Evolutionary conservation across 129 eudicot species (phyloP).

Genomic region (Dittrichia graveolens): DNA sequence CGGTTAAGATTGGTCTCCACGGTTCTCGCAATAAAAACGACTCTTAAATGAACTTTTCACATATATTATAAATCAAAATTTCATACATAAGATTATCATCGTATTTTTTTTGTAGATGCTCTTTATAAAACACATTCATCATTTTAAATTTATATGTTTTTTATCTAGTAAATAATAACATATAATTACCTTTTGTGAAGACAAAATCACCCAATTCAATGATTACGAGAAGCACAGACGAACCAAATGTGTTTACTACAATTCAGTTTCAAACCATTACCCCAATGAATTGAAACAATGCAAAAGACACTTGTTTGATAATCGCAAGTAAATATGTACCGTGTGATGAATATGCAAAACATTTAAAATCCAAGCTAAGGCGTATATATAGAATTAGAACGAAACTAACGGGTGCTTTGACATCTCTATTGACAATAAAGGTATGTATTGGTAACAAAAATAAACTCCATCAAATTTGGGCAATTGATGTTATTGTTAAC

Average conservation of each 20-base stretch:
- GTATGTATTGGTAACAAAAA: too few species aligned
- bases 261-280: constrained; percentile 57
- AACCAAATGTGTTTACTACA: constrained; percentile 58
- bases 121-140: too few species aligned
- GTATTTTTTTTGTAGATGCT: too few species aligned
- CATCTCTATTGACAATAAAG: neutral
- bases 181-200: constrained; percentile 39
- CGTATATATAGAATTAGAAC: neutral
- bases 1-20: too few species aligned
- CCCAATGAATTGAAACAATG: constrained; percentile 51
- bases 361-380: constrained; percentile 1
- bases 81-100: too few species aligned
- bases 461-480: too few species aligned
- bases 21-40: too few species aligned
- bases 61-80: too few species aligned
- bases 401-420: neutral
- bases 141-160: neutral
- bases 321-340: constrained; percentile 36
- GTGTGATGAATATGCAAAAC: constrained; percentile 51
- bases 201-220: constrained; percentile 54
- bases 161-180: neutral
- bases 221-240: constrained; percentile 42
- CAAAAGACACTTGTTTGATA: constrained; percentile 51
- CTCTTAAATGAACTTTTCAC: too few species aligned
- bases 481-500: too few species aligned